Evolutionary conservation across 768 basidiomycete species (phyloP).

Genomic region (Kockovaella imperatae): DNA sequence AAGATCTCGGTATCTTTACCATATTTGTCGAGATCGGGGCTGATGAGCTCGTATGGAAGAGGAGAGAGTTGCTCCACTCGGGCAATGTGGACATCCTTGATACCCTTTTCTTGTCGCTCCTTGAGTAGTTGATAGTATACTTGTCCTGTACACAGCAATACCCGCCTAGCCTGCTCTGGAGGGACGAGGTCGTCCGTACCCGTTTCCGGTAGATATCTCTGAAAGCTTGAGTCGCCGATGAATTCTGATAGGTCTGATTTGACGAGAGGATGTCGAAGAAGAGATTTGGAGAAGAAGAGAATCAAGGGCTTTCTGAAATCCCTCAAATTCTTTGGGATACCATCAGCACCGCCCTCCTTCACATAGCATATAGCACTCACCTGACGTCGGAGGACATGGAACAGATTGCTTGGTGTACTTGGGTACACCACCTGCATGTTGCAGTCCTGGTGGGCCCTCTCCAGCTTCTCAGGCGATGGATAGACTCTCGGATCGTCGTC

Average conservation of each 20-base stretch:
- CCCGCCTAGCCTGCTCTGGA: conserved; percentile 79
- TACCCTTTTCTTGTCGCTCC: conserved; percentile 82
- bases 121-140: conserved; percentile 83
- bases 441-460: conserved; percentile 95
- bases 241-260: conserved; percentile 82
- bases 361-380: too few relatives aligned
- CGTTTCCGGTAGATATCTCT: conserved; percentile 83
- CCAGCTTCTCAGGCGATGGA: conserved; percentile 80
- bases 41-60: conserved; percentile 92
- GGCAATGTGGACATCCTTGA: conserved; percentile 89
- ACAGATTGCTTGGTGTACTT: conserved; percentile 94
- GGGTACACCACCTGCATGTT: conserved; percentile 99
- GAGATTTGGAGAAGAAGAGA: conserved; percentile 91
- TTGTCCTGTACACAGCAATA: conserved; percentile 92
- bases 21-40: conserved; percentile 90
- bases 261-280: conserved; percentile 88
- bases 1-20: conserved; percentile 87
- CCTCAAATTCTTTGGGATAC: too few relatives aligned
- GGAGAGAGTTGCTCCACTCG: conserved; percentile 91
- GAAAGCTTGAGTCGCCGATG: conserved; percentile 79
- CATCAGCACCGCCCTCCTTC: too few relatives aligned
- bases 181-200: conserved; percentile 62
- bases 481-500: conserved; percentile 91
- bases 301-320: conserved; percentile 82
- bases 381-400: conserved; percentile 95